Base-by-base conservation (phyloP, 345 rosid genomes). In the Microthlaspi erraticum region DNA sequence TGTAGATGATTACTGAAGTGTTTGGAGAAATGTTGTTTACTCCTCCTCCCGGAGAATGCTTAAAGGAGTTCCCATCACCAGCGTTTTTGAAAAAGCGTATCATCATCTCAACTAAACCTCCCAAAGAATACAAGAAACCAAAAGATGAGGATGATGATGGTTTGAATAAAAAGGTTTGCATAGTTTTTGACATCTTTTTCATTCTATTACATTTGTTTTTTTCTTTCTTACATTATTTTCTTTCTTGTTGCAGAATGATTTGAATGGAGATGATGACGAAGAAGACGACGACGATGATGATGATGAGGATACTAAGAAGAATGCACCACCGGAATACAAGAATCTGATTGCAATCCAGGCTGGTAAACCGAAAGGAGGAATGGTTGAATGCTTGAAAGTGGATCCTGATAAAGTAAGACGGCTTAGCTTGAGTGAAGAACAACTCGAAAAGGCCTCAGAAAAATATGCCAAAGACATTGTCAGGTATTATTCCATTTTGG, bases 81-180 rank as follows among this genome's bases (percentile, higher is more conserved):
- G 83, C 88, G 7, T 83, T 78, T 2, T 52, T 94, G 79, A 94
- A 83, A 84, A 83, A 51, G 44, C 83, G 81, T 39, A 55, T 94
- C 53, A 86, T 94, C 66, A 82, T 94, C 81, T 94, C 99, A 72
- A 94, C 99, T 12, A 94, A 94, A 70, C 99, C 96, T 38, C 99
- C 97, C 13, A 94, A 86, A 69, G 95, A 94, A 71, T 91, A 88
- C 52, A 89, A 82, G 23, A 80, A 83, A 78, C 77, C 84, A 36
- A 81, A 80, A 77, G 78, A 75, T 7, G 86, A 80, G 42, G 78
- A 68, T 33, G 81, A 26, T 26, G 29, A 26, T 31, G 68, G 72
- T 20, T 26, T 5, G 29, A 26, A 51, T 58, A 78, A 70, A 36
- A 81, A 68, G 78, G 89, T 79, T 42, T 58, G 73, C 41, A 26